Evolutionary conservation across 1,284 basidiomycete species (phyloP).

Genomic region (Phylloboletellus chloephorus): DNA sequence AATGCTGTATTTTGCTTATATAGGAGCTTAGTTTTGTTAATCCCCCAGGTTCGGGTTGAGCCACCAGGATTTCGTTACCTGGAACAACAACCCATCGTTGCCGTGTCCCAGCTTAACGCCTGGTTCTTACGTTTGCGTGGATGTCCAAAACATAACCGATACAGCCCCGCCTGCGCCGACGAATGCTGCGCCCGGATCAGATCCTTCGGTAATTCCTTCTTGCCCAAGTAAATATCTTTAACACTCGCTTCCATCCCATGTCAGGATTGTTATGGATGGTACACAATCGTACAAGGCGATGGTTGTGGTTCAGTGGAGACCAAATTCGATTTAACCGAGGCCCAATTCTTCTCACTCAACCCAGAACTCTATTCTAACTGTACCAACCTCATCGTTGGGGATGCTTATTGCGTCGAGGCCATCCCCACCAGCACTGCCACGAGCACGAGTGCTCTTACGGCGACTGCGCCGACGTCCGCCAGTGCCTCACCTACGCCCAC

Average conservation of each 20-base stretch:
- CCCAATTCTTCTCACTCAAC: slow-evolving; percentile 1
- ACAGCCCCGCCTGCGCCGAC: slow-evolving; percentile 1
- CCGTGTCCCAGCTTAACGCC: slow-evolving; percentile 1
- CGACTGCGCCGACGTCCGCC: background rate
- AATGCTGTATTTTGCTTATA: background rate
- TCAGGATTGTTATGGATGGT: slow-evolving; percentile 3
- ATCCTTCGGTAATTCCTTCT: background rate
- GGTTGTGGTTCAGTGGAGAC: slow-evolving; percentile 1
- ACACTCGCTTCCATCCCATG: background rate
- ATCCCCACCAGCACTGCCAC: background rate
- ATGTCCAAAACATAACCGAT: background rate
- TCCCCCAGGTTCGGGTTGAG: background rate
- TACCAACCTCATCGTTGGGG: background rate
- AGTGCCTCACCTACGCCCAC: background rate
- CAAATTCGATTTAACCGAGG: background rate
- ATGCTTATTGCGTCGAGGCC: slow-evolving; percentile 1
- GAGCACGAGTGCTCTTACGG: background rate
- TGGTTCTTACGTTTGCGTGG: slow-evolving; percentile 3
- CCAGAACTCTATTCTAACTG: slow-evolving; percentile 2
- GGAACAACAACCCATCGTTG: background rate
- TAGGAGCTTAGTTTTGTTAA: too few species aligned
- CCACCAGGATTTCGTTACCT: background rate
- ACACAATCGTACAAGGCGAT: slow-evolving; percentile 1
- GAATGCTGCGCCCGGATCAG: slow-evolving; percentile 2
- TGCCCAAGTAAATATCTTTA: too few species aligned